A percentile compares a stretch with the other conserved stretches of the same genome.
Evolutionary conservation across 805 yeast species (phyloP).

Genomic region (Pichia scutulata): DNA sequence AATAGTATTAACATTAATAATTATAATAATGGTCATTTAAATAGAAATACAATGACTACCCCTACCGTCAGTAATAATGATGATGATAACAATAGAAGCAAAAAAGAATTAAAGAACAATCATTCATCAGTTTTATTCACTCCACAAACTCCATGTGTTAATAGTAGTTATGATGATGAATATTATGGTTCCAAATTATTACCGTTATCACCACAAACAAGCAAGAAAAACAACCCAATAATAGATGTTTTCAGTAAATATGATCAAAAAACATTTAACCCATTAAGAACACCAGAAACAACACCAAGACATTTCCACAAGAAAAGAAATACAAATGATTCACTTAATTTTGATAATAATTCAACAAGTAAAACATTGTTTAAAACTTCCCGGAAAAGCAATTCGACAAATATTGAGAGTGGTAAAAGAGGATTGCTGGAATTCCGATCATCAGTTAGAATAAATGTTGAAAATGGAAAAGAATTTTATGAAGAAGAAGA

Average conservation of each 20-base stretch:
- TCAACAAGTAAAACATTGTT: background rate
- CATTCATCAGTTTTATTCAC: slow-evolving; percentile 4
- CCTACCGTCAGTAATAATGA: background rate
- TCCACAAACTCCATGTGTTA: slow-evolving; percentile 12
- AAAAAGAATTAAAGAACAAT: background rate
- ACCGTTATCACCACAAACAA: slow-evolving; percentile 11
- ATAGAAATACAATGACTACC: background rate
- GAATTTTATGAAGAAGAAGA: slow-evolving; percentile 12
- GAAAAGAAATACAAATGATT: slow-evolving; percentile 3
- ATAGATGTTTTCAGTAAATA: background rate
- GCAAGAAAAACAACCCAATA: background rate
- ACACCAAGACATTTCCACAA: slow-evolving; percentile 10
- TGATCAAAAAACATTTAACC: background rate
- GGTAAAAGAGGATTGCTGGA: slow-evolving; percentile 12
- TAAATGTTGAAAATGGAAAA: slow-evolving; percentile 18
- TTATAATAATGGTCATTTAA: too few species aligned
- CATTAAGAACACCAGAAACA: slow-evolving; percentile 12
- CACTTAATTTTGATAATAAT: background rate
- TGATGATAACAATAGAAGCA: background rate
- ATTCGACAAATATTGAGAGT: background rate
- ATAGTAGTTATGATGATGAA: background rate
- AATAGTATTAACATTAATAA: background rate
- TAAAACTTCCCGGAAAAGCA: background rate
- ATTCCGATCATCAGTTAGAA: slow-evolving; percentile 15
- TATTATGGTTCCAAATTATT: background rate